Evolutionary conservation across 257 asterid genomes (phyloP).

Genomic region (Paulownia fortunei): DNA sequence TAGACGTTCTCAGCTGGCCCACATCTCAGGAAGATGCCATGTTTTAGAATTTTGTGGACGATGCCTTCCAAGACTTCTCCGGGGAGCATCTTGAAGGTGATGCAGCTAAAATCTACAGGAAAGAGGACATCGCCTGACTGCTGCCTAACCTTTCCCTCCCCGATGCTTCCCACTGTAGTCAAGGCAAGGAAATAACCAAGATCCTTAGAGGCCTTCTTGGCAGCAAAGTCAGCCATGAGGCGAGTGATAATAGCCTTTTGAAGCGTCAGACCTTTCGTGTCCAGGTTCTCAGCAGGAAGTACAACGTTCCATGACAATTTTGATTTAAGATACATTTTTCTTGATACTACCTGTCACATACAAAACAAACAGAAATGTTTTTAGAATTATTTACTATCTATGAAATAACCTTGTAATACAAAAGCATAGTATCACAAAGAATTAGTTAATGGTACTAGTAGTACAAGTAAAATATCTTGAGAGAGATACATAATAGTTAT

Average conservation of each 20-base stretch:
- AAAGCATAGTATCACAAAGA: neutral
- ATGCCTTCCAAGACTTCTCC: slow-evolving; percentile 84
- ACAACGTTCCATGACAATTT: slow-evolving; percentile 64
- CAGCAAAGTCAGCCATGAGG: slow-evolving; percentile 80
- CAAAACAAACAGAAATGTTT: neutral
- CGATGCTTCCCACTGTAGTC: slow-evolving; percentile 59
- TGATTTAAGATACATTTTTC: slow-evolving; percentile 52
- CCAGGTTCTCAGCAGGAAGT: slow-evolving; percentile 62
- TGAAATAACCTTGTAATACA: neutral
- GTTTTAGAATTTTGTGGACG: slow-evolving; percentile 73
- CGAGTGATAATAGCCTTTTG: slow-evolving; percentile 76
- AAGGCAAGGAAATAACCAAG: slow-evolving; percentile 79
- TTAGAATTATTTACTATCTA: neutral
- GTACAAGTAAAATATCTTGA: neutral
- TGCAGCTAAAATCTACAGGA: slow-evolving; percentile 77
- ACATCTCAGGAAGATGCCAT: slow-evolving; percentile 70
- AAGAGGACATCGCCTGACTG: slow-evolving; percentile 81
- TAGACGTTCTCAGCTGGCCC: slow-evolving; percentile 70
- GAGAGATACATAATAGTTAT: neutral
- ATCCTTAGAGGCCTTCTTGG: slow-evolving; percentile 72
- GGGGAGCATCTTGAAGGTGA: slow-evolving; percentile 71
- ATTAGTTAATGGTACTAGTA: neutral
- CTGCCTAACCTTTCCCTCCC: slow-evolving; percentile 81
- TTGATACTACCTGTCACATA: slow-evolving; percentile 25
- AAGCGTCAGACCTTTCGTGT: slow-evolving; percentile 66